A percentile compares a stretch with the other conserved stretches of the same genome.
Conservation (phyloP, 768 basidiomycete genomes). For the Kwoniella newhampshirensis region DNA sequence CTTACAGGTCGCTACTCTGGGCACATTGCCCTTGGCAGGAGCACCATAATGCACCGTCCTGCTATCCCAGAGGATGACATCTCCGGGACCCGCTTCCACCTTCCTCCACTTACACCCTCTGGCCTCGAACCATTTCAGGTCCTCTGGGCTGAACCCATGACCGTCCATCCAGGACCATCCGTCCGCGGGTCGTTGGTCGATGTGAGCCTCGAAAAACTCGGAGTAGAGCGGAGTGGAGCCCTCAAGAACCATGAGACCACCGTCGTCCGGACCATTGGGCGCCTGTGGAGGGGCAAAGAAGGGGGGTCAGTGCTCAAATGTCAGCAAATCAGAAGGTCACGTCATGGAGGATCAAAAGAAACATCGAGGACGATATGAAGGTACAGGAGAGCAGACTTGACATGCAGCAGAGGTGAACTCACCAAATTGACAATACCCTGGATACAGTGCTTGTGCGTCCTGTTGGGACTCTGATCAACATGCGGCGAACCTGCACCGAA, state of each 20-base stretch:
- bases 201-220: conserved; percentile 33
- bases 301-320: background rate
- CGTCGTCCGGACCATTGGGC: conserved; percentile 50
- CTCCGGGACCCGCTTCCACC: conserved; percentile 44
- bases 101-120: conserved; percentile 48
- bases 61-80: conserved; percentile 50
- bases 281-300: background rate
- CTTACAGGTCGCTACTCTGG: conserved; percentile 50
- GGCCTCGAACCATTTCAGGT: conserved; percentile 45
- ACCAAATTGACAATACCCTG: conserved; percentile 49
- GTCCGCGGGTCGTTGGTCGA: conserved; percentile 30
- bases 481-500: conserved; percentile 44
- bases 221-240: conserved; percentile 24
- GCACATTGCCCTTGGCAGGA: conserved; percentile 37
- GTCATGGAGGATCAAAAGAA: too few relatives aligned
- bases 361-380: too few relatives aligned
- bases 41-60: conserved; percentile 45
- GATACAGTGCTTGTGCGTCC: conserved; percentile 30
- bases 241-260: conserved; percentile 48
- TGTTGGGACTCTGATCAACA: conserved; percentile 47
- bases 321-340: too few relatives aligned
- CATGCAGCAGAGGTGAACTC: background rate
- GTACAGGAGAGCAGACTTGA: too few relatives aligned
- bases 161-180: conserved; percentile 35
- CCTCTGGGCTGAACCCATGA: conserved; percentile 31